Percentiles rank a stretch among this genome's conserved stretches.
Conservation (phyloP, 2,329 filamentous ascomycete species). For the Metarhizium anisopliae region DNA sequence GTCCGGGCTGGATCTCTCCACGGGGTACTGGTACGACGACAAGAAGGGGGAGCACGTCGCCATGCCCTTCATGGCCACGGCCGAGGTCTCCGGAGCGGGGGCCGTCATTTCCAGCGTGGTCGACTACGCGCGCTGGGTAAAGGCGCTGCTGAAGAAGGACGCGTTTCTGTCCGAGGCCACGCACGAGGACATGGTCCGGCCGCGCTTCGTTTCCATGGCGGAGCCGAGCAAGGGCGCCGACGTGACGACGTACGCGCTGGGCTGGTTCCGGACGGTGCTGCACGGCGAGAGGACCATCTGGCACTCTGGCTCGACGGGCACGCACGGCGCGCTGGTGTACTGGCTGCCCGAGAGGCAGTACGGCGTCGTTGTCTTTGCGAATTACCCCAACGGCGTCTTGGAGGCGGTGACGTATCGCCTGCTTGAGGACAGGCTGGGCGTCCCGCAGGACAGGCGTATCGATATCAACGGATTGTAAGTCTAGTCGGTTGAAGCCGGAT, state of each 20-base stretch:
- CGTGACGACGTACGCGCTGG: conserved; percentile 6
- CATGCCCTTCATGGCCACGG: conserved; percentile 16
- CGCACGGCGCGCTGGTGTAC: conserved; percentile 2
- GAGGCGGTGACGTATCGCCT: conserved; percentile 18
- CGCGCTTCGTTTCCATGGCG: conserved; percentile 21
- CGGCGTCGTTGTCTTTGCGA: conserved; percentile 19
- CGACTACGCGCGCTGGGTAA: conserved; percentile 43
- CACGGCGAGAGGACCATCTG: not conserved
- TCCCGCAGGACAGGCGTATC: conserved; percentile 13
- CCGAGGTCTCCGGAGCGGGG: conserved; percentile 29
- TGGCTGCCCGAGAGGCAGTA: conserved; percentile 6
- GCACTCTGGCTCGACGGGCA: not conserved
- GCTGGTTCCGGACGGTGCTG: not conserved
- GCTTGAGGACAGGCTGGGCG: conserved; percentile 20
- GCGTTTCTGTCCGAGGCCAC: conserved; percentile 14
- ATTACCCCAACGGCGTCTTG: conserved; percentile 26
- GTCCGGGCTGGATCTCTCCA: conserved; percentile 23
- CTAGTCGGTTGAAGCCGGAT: not conserved
- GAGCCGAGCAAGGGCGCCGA: conserved; percentile 8
- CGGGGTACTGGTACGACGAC: conserved; percentile 31
- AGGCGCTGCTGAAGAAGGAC: conserved; percentile 29
- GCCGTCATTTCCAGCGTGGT: conserved; percentile 34
- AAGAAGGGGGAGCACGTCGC: conserved; percentile 12
- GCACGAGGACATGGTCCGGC: conserved; percentile 18
- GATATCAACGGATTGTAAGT: conserved; percentile 3